Conservation (phyloP, 352 stramenopile species). For the Phytopythium boreale region DNA sequence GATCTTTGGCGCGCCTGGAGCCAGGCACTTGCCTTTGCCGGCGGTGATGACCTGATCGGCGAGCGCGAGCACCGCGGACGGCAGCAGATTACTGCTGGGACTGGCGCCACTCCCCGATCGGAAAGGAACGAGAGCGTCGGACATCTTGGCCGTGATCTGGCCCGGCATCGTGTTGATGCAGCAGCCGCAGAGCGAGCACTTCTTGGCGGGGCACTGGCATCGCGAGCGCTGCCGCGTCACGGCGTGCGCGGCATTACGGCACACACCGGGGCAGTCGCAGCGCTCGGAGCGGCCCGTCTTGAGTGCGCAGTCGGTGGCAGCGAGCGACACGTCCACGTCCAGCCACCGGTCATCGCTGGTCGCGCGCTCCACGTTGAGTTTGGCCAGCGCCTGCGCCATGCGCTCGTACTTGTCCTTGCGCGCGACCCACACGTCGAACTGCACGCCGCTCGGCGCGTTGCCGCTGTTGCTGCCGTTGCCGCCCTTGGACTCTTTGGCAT, state of each 20-base stretch:
- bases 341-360: slow-evolving; percentile 61
- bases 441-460: slow-evolving; percentile 18
- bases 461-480: slow-evolving; percentile 11
- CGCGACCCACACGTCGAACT: slow-evolving; percentile 83
- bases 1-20: slow-evolving; percentile 20
- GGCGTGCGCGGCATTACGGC: slow-evolving; percentile 53
- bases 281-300: slow-evolving; percentile 68
- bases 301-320: slow-evolving; percentile 72
- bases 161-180: slow-evolving; percentile 59
- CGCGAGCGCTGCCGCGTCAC: slow-evolving; percentile 70
- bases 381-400: slow-evolving; percentile 49
- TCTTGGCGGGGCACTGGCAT: slow-evolving; percentile 75
- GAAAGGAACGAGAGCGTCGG: slow-evolving; percentile 46
- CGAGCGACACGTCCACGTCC: slow-evolving; percentile 67
- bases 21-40: slow-evolving; percentile 44
- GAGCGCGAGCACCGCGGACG: slow-evolving; percentile 34
- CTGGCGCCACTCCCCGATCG: slow-evolving; percentile 12
- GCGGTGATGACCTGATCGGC: slow-evolving; percentile 42
- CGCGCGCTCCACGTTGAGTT: slow-evolving; percentile 67
- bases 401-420: slow-evolving; percentile 88
- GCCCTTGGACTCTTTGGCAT: slow-evolving; percentile 13
- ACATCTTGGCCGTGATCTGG: slow-evolving; percentile 67
- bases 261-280: slow-evolving; percentile 71
- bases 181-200: slow-evolving; percentile 74
- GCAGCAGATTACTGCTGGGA: not conserved